A percentile compares a stretch with the other conserved stretches of the same genome.
Conservation (phyloP, 768 basidiomycete genomes). For the Lentinula aciculospora region DNA sequence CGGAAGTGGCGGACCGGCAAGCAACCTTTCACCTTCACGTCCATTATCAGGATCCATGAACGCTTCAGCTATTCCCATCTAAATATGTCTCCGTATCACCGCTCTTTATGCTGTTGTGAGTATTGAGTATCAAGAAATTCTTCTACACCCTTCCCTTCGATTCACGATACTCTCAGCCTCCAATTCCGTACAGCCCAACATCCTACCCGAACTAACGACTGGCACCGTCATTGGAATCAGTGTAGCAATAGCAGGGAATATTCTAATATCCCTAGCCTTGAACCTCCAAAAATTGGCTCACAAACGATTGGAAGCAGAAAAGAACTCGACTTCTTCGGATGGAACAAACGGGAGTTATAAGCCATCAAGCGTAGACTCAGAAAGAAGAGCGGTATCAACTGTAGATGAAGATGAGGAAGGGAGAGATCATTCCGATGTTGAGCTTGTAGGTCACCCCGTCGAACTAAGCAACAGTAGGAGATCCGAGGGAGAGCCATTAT, state of each 20-base stretch:
- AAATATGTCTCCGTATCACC: background rate
- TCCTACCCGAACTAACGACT: slow-evolving; percentile 50
- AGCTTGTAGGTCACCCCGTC: background rate
- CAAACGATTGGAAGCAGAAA: slow-evolving; percentile 48
- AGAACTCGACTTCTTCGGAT: slow-evolving; percentile 7
- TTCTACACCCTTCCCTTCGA: background rate
- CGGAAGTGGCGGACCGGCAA: background rate
- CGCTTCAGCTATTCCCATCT: background rate
- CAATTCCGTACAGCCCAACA: slow-evolving; percentile 17
- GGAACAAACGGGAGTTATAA: background rate
- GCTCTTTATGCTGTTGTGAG: background rate
- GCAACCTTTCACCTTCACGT: background rate
- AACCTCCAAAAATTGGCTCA: slow-evolving; percentile 94
- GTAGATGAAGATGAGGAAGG: slow-evolving; percentile 8
- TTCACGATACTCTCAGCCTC: background rate
- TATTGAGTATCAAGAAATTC: background rate
- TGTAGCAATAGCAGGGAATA: slow-evolving; percentile 78
- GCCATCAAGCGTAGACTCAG: background rate
- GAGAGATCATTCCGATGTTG: background rate
- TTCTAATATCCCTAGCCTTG: slow-evolving; percentile 85
- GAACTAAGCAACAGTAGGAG: background rate
- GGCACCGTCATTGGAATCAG: slow-evolving; percentile 71
- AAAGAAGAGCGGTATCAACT: slow-evolving; percentile 1
- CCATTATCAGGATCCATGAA: background rate
- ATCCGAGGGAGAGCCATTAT: background rate